phyloP scores from a whole-genome alignment of 2,329 filamentous ascomycete species.

The Allantophomopsis lycopodina region DNA sequence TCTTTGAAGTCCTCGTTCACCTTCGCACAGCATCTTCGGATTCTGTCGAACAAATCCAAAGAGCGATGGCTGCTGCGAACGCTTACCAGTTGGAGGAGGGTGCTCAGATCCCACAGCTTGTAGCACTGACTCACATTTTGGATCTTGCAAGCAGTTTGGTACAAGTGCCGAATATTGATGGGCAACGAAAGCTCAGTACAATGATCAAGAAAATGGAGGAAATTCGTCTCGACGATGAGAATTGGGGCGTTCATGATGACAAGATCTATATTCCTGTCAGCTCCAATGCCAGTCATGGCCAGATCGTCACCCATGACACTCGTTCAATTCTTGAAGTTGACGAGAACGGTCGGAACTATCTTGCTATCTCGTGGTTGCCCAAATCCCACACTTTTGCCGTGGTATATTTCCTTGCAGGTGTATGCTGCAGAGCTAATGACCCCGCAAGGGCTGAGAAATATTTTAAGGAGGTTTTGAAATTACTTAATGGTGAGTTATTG shows the following conservation, averaged over 20 bases:
- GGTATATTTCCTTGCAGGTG: no score
- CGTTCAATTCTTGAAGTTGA: slow-evolving; percentile 35
- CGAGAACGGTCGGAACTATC: slow-evolving; percentile 32
- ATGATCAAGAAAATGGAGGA: slow-evolving; percentile 50
- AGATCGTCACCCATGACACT: slow-evolving; percentile 43
- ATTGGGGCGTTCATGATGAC: slow-evolving; percentile 23
- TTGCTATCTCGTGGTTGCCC: slow-evolving; percentile 46
- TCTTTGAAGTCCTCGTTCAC: slow-evolving; percentile 57
- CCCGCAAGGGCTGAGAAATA: no score
- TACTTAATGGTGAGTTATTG: no score
- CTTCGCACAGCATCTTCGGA: slow-evolving; percentile 51
- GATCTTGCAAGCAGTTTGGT: slow-evolving; percentile 59
- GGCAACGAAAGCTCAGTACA: slow-evolving; percentile 40
- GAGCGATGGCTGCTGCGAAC: slow-evolving; percentile 59
- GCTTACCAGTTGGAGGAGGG: slow-evolving; percentile 55
- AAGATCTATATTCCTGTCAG: slow-evolving; percentile 39
- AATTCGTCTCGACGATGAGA: slow-evolving; percentile 24
- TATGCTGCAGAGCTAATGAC: no score
- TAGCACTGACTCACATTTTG: slow-evolving; percentile 50
- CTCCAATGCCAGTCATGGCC: slow-evolving; percentile 30
- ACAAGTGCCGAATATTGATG: slow-evolving; percentile 41
- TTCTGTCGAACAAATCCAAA: slow-evolving; percentile 55
- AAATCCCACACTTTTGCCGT: slow-evolving; percentile 19
- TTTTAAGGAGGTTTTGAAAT: no score
- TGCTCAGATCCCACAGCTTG: slow-evolving; percentile 51